Percentiles rank a stretch among this genome's conserved stretches.
Conservation (phyloP, 2,329 filamentous ascomycete genomes). For the Penicillium sp. region DNA sequence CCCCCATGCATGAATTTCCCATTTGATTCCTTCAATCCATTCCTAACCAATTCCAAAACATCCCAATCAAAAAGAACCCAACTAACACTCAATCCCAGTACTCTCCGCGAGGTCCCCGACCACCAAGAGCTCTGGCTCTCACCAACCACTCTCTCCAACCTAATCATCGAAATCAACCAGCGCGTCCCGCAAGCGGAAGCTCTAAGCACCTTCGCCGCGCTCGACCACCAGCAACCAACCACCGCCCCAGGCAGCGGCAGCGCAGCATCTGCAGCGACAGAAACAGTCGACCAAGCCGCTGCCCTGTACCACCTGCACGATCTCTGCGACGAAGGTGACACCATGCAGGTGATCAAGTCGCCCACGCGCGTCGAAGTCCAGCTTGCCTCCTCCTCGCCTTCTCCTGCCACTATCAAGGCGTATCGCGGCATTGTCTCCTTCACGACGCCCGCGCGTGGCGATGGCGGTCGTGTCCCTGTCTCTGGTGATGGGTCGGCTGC, state of each 20-base stretch:
- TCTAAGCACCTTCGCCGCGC: conserved; percentile 21
- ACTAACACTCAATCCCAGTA: conserved; percentile 22
- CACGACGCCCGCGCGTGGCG: conserved; percentile 15
- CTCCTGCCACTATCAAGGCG: conserved; percentile 13
- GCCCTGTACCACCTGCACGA: conserved; percentile 62
- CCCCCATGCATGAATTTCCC: neutral
- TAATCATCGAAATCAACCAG: conserved; percentile 89
- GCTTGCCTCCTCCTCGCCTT: conserved; percentile 33
- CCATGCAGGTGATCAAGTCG: conserved; percentile 64
- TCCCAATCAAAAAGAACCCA: neutral
- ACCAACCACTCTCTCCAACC: conserved; percentile 74
- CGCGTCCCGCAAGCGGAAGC: conserved; percentile 54
- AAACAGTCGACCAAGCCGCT: conserved; percentile 65
- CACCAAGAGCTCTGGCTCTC: conserved; percentile 94
- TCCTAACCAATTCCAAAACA: neutral
- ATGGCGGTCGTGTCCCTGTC: neutral
- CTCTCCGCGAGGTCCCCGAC: conserved; percentile 40
- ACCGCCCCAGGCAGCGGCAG: conserved; percentile 30
- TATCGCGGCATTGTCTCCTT: conserved; percentile 32
- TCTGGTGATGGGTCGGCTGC: neutral
- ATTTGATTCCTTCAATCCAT: neutral
- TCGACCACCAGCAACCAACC: conserved; percentile 19
- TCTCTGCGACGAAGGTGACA: conserved; percentile 63
- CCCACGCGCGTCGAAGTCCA: conserved; percentile 58
- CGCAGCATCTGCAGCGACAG: conserved; percentile 46